Evolutionary conservation across 2,329 filamentous ascomycete species (phyloP).

Genomic region (Diaporthe citrichinensis): DNA sequence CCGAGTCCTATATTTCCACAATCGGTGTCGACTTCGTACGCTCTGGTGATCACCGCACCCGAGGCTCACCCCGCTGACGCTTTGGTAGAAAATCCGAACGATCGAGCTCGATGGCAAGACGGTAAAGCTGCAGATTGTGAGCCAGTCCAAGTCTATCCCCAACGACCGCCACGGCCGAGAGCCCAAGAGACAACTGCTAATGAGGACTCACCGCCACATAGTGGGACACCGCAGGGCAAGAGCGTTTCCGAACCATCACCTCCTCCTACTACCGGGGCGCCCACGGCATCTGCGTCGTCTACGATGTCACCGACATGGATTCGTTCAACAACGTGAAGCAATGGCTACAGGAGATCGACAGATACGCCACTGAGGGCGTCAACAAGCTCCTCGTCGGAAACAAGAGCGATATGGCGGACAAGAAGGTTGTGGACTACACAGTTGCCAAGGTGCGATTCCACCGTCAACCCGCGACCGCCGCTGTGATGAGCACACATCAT

Average conservation of each 20-base stretch:
- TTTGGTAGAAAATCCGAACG: constrained; percentile 93
- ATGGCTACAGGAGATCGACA: constrained; percentile 99
- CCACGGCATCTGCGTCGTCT: constrained; percentile 99
- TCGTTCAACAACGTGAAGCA: constrained; percentile 99
- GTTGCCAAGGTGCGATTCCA: constrained; percentile 87
- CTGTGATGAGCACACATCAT: constrained; percentile 30
- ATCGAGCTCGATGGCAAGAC: constrained; percentile 99
- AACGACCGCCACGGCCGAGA: background rate
- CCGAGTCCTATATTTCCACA: constrained; percentile 99
- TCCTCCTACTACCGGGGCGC: constrained; percentile 99
- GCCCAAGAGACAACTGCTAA: constrained; percentile 46
- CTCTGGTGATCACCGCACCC: constrained; percentile 47
- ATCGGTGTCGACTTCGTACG: constrained; percentile 99
- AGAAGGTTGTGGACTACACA: constrained; percentile 99
- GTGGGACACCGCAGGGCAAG: constrained; percentile 99
- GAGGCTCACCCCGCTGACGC: constrained; percentile 49
- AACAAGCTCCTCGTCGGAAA: constrained; percentile 99
- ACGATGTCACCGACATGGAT: constrained; percentile 99
- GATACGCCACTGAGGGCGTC: constrained; percentile 98
- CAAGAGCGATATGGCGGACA: constrained; percentile 99
- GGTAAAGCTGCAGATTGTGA: constrained; percentile 98
- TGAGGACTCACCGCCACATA: constrained; percentile 56
- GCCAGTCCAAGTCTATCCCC: constrained; percentile 51
- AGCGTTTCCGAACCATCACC: constrained; percentile 99
- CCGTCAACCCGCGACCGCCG: constrained; percentile 5